phyloP scores from a whole-genome alignment of 805 yeast species.

The Wickerhamiella siamensis region DNA sequence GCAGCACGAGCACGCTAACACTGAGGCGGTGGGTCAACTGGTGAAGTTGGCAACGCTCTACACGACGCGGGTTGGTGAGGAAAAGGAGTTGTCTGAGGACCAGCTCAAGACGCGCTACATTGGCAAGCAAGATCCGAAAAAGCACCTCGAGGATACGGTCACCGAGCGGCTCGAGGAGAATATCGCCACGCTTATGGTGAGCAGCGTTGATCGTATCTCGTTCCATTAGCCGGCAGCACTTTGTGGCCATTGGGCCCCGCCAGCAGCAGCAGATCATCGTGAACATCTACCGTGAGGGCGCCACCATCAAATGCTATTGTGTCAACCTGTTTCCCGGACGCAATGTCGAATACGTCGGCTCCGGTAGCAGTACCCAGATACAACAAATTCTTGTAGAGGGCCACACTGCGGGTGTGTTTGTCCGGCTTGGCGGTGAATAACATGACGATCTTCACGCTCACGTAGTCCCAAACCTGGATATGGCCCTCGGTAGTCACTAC shows the following conservation, averaged over 20 bases:
- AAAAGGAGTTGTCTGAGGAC: constrained; percentile 72
- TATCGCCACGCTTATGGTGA: constrained; percentile 71
- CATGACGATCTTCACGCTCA: constrained; percentile 65
- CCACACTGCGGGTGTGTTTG: constrained; percentile 2
- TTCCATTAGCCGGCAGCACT: constrained; percentile 37
- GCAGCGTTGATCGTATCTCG: constrained; percentile 81
- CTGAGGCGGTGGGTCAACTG: constrained; percentile 59
- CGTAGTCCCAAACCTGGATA: constrained; percentile 73
- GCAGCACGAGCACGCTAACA: constrained; percentile 60
- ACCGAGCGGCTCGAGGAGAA: constrained; percentile 79
- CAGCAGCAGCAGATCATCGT: not conserved
- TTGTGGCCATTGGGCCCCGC: not conserved
- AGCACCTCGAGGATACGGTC: constrained; percentile 83
- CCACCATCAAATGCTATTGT: not conserved
- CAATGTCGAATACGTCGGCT: not conserved
- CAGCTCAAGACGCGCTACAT: constrained; percentile 91
- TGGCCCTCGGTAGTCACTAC: constrained; percentile 72
- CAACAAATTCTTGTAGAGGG: not conserved
- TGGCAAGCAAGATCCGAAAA: constrained; percentile 98
- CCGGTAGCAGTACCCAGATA: not conserved
- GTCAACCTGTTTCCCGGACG: not conserved
- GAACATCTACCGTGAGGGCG: not conserved
- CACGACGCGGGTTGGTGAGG: constrained; percentile 82
- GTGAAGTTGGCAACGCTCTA: constrained; percentile 83
- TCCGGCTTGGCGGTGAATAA: constrained; percentile 2